Conservation (phyloP, 371 early-diverging fungal genomes). For the Nematocida minor region DNA sequence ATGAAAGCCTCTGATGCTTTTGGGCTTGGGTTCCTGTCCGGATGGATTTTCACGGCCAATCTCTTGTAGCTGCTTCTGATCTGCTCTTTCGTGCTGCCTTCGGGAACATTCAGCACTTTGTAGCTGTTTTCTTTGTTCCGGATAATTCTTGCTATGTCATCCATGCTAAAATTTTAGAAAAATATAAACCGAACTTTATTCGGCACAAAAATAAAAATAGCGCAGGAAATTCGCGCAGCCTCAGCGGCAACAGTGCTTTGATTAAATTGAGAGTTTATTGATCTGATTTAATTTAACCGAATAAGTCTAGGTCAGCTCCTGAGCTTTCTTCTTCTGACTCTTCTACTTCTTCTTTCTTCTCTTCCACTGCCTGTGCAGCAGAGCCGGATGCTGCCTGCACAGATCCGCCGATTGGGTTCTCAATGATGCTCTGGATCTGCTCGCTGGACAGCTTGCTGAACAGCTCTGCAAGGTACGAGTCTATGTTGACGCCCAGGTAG, state of each 20-base stretch:
- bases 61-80: conserved; percentile 92
- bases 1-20: conserved; percentile 37
- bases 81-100: conserved; percentile 72
- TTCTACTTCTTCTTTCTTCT: conserved; percentile 15
- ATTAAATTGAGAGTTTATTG: too few relatives aligned
- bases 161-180: background rate
- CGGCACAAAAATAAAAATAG: too few relatives aligned
- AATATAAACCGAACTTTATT: too few relatives aligned
- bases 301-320: conserved; percentile 46
- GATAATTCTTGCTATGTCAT: conserved; percentile 32
- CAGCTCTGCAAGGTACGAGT: conserved; percentile 43
- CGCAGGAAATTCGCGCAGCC: too few relatives aligned
- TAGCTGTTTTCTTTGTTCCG: conserved; percentile 45
- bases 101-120: conserved; percentile 72
- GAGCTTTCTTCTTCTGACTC: conserved; percentile 43
- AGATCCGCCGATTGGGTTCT: conserved; percentile 25
- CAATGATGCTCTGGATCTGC: conserved; percentile 23
- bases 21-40: conserved; percentile 72
- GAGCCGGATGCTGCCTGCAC: background rate
- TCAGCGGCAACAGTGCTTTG: too few relatives aligned
- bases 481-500: conserved; percentile 33
- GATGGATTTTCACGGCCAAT: conserved; percentile 80
- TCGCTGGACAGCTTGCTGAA: conserved; percentile 34
- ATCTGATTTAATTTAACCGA: conserved; percentile 19
- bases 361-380: background rate